Evolutionary conservation across 495 filamentous ascomycete genomes (phyloP).

Genomic region (Podospora australis): DNA sequence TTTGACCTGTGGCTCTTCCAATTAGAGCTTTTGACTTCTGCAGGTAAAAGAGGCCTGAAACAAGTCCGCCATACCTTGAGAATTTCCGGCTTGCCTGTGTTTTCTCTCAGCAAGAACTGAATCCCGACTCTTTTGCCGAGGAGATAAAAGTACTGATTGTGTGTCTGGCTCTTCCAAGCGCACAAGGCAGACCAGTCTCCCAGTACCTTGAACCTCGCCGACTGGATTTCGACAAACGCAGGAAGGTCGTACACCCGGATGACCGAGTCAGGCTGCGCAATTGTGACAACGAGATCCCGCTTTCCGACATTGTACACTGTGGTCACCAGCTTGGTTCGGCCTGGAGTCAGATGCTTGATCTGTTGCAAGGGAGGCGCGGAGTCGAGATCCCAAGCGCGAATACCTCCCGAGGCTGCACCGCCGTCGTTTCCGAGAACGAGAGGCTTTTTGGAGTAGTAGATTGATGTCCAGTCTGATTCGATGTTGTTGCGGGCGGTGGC

Average conservation of each 20-base stretch:
- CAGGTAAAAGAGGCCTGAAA: too few relatives aligned
- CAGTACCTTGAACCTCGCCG: background rate
- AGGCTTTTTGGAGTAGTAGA: constrained; percentile 6
- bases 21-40: too few relatives aligned
- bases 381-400: constrained; percentile 5
- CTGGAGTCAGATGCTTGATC: constrained; percentile 1
- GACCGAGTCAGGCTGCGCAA: constrained; percentile 4
- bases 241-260: constrained; percentile 4
- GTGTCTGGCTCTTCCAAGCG: constrained; percentile 7
- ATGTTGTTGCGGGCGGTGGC: background rate
- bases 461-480: constrained; percentile 9
- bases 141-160: constrained; percentile 2
- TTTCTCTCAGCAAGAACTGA: background rate
- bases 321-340: constrained; percentile 8
- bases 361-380: background rate
- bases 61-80: constrained; percentile 7
- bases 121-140: constrained; percentile 6
- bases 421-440: constrained; percentile 10
- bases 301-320: constrained; percentile 1
- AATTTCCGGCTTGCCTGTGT: background rate
- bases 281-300: constrained; percentile 2
- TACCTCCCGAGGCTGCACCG: constrained; percentile 1
- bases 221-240: constrained; percentile 2
- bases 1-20: background rate
- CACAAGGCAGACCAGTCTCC: constrained; percentile 10